A percentile compares a stretch with the other conserved stretches of the same genome.
phyloP scores from a whole-genome alignment of 208 protist genomes.

The Acanthamoeba castellanii region DNA sequence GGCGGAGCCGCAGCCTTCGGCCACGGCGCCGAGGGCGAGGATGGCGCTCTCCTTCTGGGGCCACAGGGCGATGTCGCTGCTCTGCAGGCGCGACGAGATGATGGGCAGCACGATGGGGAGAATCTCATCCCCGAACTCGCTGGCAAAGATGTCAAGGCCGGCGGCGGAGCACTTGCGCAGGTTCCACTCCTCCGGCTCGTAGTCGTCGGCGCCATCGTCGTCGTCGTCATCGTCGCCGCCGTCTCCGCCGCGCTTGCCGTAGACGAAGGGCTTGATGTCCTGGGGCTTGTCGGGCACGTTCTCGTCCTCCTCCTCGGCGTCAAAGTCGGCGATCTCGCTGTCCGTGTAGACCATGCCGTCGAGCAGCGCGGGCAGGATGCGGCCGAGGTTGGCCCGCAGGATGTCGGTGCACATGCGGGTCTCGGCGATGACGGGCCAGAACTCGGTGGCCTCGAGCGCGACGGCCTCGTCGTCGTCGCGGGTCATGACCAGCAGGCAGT shows the following conservation, averaged over 20 bases:
- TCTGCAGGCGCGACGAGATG: conserved; percentile 82
- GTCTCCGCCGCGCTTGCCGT: conserved; percentile 25
- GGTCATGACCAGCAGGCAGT: conserved; percentile 82
- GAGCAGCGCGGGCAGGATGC: conserved; percentile 89
- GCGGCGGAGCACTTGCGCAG: conserved; percentile 90
- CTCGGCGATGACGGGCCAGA: conserved; percentile 87
- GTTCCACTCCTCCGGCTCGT: conserved; percentile 86
- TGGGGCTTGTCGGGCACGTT: conserved; percentile 83
- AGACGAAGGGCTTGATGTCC: conserved; percentile 88
- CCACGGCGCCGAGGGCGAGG: conserved; percentile 89
- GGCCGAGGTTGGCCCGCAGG: conserved; percentile 63
- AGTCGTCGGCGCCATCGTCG: conserved; percentile 86
- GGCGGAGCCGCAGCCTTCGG: conserved; percentile 86
- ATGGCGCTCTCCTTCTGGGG: conserved; percentile 85
- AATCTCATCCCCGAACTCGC: conserved; percentile 80
- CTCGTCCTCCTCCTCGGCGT: conserved; percentile 82
- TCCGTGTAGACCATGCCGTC: conserved; percentile 91
- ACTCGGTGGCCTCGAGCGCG: conserved; percentile 89
- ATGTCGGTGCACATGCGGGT: conserved; percentile 72
- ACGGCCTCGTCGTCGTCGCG: conserved; percentile 80
- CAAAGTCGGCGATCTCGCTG: conserved; percentile 85
- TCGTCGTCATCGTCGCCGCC: conserved; percentile 59
- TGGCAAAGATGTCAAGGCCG: conserved; percentile 87
- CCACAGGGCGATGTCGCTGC: conserved; percentile 77
- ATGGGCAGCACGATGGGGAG: conserved; percentile 87